These are phyloP conservation scores for Sporormia fimetaria DNA, from an alignment of 495 filamentous ascomycete genomes.

Conservation along the genomic window DNA sequence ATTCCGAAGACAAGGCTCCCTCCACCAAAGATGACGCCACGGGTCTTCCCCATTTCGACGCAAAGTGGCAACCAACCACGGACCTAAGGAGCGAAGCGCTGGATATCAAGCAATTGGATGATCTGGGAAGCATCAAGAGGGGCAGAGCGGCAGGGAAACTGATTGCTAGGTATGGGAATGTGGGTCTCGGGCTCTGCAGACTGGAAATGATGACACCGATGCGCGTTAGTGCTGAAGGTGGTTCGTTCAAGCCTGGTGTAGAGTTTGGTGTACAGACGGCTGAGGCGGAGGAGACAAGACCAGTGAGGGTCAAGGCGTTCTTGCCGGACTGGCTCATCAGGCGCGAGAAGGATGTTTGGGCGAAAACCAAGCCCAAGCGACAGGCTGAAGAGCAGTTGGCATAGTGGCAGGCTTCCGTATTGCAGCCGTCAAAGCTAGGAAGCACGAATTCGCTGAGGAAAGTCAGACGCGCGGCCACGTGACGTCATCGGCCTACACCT, in stretches of 20 bases:
- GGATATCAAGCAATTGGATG: conserved; percentile 29
- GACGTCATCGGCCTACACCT: too few species aligned
- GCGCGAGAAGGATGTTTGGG: conserved; percentile 16
- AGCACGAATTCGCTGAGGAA: too few species aligned
- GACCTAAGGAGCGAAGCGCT: background rate
- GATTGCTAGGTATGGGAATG: conserved; percentile 62
- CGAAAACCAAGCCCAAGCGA: conserved; percentile 7
- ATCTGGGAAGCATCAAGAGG: conserved; percentile 27
- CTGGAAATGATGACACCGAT: conserved; percentile 82
- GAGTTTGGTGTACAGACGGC: conserved; percentile 46
- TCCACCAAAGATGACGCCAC: conserved; percentile 35
- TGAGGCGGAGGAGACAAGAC: conserved; percentile 22
- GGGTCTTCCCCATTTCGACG: conserved; percentile 32
- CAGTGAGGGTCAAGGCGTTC: conserved; percentile 67
- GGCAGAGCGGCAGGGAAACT: conserved; percentile 68
- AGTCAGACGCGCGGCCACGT: too few species aligned
- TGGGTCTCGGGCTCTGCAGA: conserved; percentile 80
- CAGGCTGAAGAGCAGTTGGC: background rate
- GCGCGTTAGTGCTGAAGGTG: conserved; percentile 49
- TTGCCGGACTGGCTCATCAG: conserved; percentile 61
- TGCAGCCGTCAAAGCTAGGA: too few species aligned
- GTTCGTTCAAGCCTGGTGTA: conserved; percentile 40
- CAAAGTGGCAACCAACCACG: background rate
- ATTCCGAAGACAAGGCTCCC: conserved; percentile 20
- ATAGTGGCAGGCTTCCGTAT: too few species aligned